Base-by-base conservation (phyloP, 257 asterid species). In the Avicennia marina region DNA sequence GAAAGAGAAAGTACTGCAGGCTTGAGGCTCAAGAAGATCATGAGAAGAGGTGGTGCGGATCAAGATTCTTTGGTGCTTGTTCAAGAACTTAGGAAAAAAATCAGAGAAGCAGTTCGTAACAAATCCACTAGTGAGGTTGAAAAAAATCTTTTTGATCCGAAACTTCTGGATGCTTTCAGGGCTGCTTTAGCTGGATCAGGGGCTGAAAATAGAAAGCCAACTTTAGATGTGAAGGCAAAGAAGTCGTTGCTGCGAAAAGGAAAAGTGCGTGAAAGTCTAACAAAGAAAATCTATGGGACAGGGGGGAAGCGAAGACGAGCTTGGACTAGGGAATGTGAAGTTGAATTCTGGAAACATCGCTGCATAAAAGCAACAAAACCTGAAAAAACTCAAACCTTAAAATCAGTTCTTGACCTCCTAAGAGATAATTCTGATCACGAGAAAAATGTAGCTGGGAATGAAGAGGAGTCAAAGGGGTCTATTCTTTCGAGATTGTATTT, bases 271-370 rank as follows among this genome's bases (percentile, higher is more conserved):
- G 98, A 89, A 74, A 85, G 77, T 75, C 77, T 93, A 64, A 93
- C 98, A 7, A 89, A 81, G 57, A 93, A 89, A 58, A 89, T 93
- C 67, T 93, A 93, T 68, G 95, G 98, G 39, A 43, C 67, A 38
- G 96, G 96, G 44, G 97, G 97, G 22, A 93, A 77, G 75, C 73
- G 98, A 51, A 71, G 64, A 68, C 80, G 90, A 60, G 94, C 86
- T 67, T 93, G 98, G 98, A 80, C 86, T 74, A 80, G 98, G 42
- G 97, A 93, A 73, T 86, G 95, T 74, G 98, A 86, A 74, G 83
- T 93, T 62, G 98, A 93, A 71, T 93, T 91, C 62, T 93, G 98
- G 98, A 93, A 82, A 75, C 85, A 89, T 68, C 94, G 98, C 31
- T 93, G 98, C 77, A 55, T 63, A 53, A 72, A 93, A 52, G 40